These are phyloP conservation scores for Diaporthe australafricana DNA, from an alignment of 2,329 filamentous ascomycete genomes.

Conservation along the genomic window DNA sequence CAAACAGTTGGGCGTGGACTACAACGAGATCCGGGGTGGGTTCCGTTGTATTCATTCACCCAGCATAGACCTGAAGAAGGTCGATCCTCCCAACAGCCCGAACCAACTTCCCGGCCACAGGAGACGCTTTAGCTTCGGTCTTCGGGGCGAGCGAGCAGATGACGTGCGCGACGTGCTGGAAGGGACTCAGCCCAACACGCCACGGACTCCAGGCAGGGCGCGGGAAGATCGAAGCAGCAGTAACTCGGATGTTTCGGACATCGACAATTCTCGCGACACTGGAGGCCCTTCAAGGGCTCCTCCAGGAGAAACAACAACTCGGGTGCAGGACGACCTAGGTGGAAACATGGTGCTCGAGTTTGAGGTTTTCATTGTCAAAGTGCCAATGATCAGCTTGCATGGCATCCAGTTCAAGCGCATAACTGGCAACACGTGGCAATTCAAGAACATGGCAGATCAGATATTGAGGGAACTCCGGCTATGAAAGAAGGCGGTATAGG, in stretches of 20 bases:
- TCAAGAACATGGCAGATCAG: conserved; percentile 97
- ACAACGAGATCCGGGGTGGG: conserved; percentile 90
- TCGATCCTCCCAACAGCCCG: conserved; percentile 73
- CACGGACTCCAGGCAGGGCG: conserved; percentile 55
- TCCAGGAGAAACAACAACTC: conserved; percentile 89
- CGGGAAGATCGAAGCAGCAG: conserved; percentile 78
- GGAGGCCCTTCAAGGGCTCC: conserved; percentile 65
- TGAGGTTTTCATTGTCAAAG: conserved; percentile 97
- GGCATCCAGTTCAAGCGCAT: conserved; percentile 99
- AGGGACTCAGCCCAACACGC: conserved; percentile 58
- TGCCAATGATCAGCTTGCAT: conserved; percentile 90
- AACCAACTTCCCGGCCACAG: conserved; percentile 70
- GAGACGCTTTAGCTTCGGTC: conserved; percentile 87
- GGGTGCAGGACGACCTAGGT: conserved; percentile 90
- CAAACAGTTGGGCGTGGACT: conserved; percentile 89
- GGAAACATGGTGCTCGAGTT: conserved; percentile 88
- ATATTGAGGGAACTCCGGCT: conserved; percentile 89
- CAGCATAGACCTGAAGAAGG: conserved; percentile 87
- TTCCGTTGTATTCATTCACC: conserved; percentile 91
- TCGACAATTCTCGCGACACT: conserved; percentile 62
- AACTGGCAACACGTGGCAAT: conserved; percentile 96
- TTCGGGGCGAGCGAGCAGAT: conserved; percentile 75
- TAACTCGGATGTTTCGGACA: conserved; percentile 85
- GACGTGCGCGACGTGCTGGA: conserved; percentile 72
- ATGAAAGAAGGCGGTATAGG: conserved; percentile 53